Conservation (phyloP, 257 asterid genomes). For the Gentiana straminea region DNA sequence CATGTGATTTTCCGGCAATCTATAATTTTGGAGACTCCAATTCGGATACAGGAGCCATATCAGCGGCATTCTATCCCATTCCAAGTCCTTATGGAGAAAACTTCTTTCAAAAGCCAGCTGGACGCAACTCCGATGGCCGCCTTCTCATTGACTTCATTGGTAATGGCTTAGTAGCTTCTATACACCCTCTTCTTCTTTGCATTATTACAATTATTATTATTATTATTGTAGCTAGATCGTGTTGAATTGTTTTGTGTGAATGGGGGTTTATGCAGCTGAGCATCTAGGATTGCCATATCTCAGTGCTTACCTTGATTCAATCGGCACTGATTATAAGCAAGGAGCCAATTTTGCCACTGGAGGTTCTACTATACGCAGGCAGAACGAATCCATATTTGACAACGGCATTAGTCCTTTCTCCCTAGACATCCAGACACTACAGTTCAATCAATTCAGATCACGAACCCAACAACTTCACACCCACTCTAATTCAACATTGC, state of each 20-base stretch:
- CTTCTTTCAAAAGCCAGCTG: slow-evolving; percentile 37
- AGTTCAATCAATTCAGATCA: slow-evolving; percentile 3
- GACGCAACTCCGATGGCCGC: slow-evolving; percentile 48
- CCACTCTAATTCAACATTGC: slow-evolving; percentile 18
- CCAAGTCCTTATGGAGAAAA: slow-evolving; percentile 32
- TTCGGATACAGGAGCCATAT: slow-evolving; percentile 49
- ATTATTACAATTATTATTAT: too few species aligned
- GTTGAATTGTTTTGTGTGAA: too few species aligned
- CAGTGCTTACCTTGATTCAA: slow-evolving; percentile 6
- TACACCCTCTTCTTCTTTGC: not conserved
- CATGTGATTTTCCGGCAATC: slow-evolving; percentile 41
- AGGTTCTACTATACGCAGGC: slow-evolving; percentile 2
- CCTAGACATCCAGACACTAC: slow-evolving; percentile 1
- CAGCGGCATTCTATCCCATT: slow-evolving; percentile 39
- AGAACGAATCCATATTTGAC: not conserved
- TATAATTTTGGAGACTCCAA: slow-evolving; percentile 59
- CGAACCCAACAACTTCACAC: slow-evolving; percentile 31
- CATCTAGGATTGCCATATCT: slow-evolving; percentile 29
- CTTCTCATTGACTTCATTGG: slow-evolving; percentile 50
- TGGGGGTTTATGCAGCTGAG: slow-evolving; percentile 30
- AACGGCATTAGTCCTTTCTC: slow-evolving; percentile 4
- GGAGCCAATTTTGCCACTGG: slow-evolving; percentile 4
- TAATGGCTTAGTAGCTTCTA: slow-evolving; percentile 2
- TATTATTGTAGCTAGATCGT: not conserved
- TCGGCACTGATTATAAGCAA: not conserved